phyloP scores from a whole-genome alignment of 192 early-diverging fungal species.

The Dissophora globulifera region DNA sequence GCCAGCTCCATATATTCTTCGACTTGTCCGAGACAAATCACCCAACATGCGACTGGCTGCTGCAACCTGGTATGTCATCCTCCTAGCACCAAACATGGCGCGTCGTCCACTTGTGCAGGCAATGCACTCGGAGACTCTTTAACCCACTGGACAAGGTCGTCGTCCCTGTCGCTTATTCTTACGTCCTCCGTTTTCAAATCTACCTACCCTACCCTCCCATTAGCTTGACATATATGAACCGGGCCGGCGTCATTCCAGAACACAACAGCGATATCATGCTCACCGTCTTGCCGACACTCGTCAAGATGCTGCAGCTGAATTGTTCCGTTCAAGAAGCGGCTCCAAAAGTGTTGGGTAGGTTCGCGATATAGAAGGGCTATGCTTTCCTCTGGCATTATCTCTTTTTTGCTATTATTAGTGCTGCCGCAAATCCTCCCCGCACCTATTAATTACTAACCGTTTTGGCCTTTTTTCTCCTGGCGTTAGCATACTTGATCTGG shows the following conservation, averaged over 20 bases:
- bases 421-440: too few species aligned
- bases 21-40: constrained; percentile 71
- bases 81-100: too few species aligned
- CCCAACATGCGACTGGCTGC: constrained; percentile 76
- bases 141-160: too few species aligned
- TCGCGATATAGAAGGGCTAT: too few species aligned
- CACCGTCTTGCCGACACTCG: constrained; percentile 72
- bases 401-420: neutral
- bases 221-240: constrained; percentile 74
- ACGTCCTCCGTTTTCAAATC: too few species aligned
- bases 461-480: neutral
- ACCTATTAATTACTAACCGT: neutral
- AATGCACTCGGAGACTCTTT: too few species aligned
- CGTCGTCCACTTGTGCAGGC: too few species aligned
- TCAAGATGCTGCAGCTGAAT: constrained; percentile 72
- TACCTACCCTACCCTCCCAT: neutral
- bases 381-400: too few species aligned
- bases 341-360: constrained; percentile 66
- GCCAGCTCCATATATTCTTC: constrained; percentile 67
- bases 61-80: constrained; percentile 70
- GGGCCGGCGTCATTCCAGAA: constrained; percentile 66
- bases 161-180: too few species aligned
- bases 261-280: constrained; percentile 62
- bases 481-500: constrained; percentile 72
- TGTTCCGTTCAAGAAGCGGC: constrained; percentile 72